phyloP scores from a whole-genome alignment of 1,139 yeast genomes.

The Suhomyces yuchorum region DNA sequence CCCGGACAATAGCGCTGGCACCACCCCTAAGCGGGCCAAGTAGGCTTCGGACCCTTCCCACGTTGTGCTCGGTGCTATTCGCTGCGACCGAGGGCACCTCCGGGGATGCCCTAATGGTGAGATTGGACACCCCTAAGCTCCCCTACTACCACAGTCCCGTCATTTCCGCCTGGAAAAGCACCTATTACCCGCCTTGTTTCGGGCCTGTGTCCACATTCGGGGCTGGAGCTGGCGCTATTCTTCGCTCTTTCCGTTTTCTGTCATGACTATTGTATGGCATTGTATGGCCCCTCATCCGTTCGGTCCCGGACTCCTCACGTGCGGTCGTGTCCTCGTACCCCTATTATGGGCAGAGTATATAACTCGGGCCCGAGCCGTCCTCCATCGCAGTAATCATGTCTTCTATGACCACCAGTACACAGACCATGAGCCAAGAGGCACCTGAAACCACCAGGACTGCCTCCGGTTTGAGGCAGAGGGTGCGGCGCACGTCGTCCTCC shows the following conservation, averaged over 20 bases:
- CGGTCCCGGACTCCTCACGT: neutral
- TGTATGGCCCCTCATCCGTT: neutral
- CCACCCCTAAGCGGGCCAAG: too few relatives aligned
- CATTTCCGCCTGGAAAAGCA: too few relatives aligned
- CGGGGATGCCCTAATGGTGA: too few relatives aligned
- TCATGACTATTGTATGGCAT: too few relatives aligned
- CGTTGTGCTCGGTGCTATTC: too few relatives aligned
- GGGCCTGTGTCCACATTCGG: neutral
- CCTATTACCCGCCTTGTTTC: neutral
- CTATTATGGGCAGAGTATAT: neutral
- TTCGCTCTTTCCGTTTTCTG: neutral
- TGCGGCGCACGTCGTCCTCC: slow-evolving; percentile 2
- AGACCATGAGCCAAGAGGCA: neutral
- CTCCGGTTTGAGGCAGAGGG: slow-evolving; percentile 12
- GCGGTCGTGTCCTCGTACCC: neutral
- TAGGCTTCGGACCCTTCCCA: too few relatives aligned
- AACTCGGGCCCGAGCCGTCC: neutral
- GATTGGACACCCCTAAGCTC: too few relatives aligned
- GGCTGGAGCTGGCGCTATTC: neutral
- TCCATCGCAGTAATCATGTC: neutral
- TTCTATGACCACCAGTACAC: slow-evolving; percentile 4
- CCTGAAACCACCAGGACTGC: neutral
- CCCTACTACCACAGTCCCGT: too few relatives aligned
- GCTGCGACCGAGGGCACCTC: too few relatives aligned
- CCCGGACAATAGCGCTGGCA: too few relatives aligned